Percentiles rank a stretch among this genome's conserved stretches.
These are phyloP conservation scores for Apiospora sp. DNA, from an alignment of 2,329 filamentous ascomycete genomes.

Conservation along the genomic window DNA sequence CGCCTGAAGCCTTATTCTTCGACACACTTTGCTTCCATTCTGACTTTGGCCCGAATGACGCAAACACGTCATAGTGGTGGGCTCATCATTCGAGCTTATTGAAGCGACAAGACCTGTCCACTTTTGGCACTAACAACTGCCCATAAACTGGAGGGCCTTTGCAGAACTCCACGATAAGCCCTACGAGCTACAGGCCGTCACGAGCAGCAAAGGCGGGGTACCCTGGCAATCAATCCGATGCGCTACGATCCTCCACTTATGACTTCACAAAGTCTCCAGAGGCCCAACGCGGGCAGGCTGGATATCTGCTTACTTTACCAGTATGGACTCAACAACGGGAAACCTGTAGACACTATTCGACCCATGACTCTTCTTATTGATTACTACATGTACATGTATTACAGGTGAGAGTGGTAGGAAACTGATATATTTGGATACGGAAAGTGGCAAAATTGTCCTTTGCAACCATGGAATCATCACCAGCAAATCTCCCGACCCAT, in stretches of 20 bases:
- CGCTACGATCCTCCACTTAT: background rate
- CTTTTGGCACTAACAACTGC: background rate
- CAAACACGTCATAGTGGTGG: slow-evolving; percentile 16
- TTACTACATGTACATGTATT: background rate
- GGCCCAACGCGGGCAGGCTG: background rate
- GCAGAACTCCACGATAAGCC: slow-evolving; percentile 8
- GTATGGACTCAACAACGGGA: no score
- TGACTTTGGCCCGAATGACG: slow-evolving; percentile 14
- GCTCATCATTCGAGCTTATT: slow-evolving; percentile 18
- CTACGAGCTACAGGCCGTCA: slow-evolving; percentile 15
- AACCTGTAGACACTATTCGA: no score
- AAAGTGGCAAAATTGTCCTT: background rate
- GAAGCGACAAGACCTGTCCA: background rate
- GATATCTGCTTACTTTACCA: background rate
- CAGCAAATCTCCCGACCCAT: background rate
- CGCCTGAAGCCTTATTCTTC: slow-evolving; percentile 9
- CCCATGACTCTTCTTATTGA: background rate
- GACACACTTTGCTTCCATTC: background rate
- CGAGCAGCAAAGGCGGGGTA: slow-evolving; percentile 16
- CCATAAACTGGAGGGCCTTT: background rate
- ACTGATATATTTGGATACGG: background rate
- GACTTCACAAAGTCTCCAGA: background rate
- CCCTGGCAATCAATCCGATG: background rate
- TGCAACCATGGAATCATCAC: background rate
- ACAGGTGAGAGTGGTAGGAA: background rate